Conservation (phyloP, 1,284 basidiomycete genomes). For the Trichosporon inkin region DNA sequence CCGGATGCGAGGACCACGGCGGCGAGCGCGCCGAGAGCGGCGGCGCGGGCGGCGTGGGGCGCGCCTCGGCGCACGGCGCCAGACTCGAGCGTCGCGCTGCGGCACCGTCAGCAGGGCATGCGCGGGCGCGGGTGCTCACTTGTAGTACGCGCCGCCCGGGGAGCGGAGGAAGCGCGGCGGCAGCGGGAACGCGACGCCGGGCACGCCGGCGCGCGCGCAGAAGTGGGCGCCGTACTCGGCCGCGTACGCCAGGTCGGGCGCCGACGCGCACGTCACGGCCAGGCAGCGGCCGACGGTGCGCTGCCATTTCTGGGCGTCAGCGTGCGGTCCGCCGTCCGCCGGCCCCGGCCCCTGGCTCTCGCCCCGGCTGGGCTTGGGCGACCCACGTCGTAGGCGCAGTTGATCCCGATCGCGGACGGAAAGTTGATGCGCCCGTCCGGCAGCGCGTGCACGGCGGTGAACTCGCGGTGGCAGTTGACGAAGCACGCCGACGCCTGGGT, state of each 20-base stretch:
- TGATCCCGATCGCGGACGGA: conserved; percentile 22
- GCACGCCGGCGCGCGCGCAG: conserved; percentile 35
- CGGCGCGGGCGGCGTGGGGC: background rate
- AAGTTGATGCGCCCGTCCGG: conserved; percentile 20
- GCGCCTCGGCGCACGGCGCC: too few species aligned
- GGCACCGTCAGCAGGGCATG: background rate
- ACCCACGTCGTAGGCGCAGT: conserved; percentile 34
- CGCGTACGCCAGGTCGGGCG: conserved; percentile 43
- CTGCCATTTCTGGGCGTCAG: conserved; percentile 22
- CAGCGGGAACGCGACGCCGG: conserved; percentile 24
- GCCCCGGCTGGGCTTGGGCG: background rate
- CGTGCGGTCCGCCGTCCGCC: background rate
- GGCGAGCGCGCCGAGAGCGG: background rate
- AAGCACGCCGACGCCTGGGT: conserved; percentile 25
- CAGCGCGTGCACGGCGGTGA: conserved; percentile 17
- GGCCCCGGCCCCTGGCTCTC: background rate
- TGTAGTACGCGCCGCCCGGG: conserved; percentile 31
- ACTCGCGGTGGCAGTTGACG: conserved; percentile 25
- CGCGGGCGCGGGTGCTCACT: conserved; percentile 30
- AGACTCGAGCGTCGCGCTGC: conserved; percentile 1
- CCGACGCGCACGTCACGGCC: conserved; percentile 28
- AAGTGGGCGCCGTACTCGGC: conserved; percentile 33
- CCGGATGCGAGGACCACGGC: too few species aligned
- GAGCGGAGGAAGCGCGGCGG: conserved; percentile 25
- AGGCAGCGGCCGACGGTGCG: conserved; percentile 30